phyloP scores from a whole-genome alignment of 2,329 filamentous ascomycete genomes.

The Magnaporthiopsis rhizophila region DNA sequence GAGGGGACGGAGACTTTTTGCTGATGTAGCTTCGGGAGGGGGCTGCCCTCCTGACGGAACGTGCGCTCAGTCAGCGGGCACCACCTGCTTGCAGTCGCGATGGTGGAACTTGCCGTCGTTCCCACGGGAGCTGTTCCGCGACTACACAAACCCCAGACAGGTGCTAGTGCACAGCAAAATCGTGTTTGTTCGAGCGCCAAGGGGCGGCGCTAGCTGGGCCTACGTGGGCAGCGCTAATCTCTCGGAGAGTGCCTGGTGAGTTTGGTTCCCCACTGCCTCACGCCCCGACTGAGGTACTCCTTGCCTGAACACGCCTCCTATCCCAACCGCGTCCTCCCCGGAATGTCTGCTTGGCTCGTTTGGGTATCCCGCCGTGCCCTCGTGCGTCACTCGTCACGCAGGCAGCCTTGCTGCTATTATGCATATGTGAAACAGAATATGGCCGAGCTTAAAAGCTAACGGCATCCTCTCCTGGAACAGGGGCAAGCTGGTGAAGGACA shows the following conservation, averaged over 20 bases:
- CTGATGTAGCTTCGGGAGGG: too few species aligned
- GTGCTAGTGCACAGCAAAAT: conserved; percentile 87
- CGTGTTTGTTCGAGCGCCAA: conserved; percentile 36
- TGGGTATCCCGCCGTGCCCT: too few species aligned
- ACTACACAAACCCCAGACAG: conserved; percentile 62
- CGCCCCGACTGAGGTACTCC: too few species aligned
- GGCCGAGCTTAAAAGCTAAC: too few species aligned
- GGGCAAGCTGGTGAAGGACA: conserved; percentile 71
- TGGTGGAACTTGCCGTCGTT: conserved; percentile 67
- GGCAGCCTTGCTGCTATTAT: too few species aligned
- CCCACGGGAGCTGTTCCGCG: conserved; percentile 61
- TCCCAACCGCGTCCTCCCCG: too few species aligned
- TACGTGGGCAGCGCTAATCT: conserved; percentile 90
- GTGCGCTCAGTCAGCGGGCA: conserved; percentile 57
- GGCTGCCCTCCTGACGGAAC: background rate
- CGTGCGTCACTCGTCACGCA: too few species aligned
- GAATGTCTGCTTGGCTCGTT: too few species aligned
- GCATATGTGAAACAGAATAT: too few species aligned
- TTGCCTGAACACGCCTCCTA: too few species aligned
- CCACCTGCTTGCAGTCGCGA: conserved; percentile 67
- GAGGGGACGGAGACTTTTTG: too few species aligned
- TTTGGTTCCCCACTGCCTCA: conserved; percentile 11
- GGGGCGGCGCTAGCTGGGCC: conserved; percentile 44
- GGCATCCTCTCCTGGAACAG: conserved; percentile 28
- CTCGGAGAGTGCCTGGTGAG: conserved; percentile 86